phyloP scores from a whole-genome alignment of 306 rosid species.

The Medicago lupulina region DNA sequence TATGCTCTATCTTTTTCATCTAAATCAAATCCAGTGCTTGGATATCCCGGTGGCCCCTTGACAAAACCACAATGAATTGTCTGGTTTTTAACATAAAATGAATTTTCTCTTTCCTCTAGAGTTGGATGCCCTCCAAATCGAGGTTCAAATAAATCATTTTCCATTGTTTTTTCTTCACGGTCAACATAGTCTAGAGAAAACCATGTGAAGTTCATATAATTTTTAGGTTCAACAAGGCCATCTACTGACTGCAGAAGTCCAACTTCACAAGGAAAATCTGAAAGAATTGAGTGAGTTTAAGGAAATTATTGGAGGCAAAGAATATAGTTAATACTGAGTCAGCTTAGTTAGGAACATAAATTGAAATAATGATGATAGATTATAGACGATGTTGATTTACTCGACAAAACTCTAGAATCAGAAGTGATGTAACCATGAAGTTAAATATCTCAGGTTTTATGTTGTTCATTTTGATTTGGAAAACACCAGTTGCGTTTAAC shows the following conservation, averaged over 20 bases:
- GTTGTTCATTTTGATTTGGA: constrained; percentile 29
- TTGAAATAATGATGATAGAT: constrained; percentile 31
- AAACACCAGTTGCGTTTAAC: constrained; percentile 15
- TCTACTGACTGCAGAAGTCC: constrained; percentile 64
- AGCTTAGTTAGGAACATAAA: constrained; percentile 18
- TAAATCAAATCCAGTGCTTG: constrained; percentile 83
- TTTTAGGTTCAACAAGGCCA: constrained; percentile 65
- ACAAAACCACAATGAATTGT: constrained; percentile 87
- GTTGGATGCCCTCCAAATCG: constrained; percentile 92
- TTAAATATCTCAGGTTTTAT: constrained; percentile 21
- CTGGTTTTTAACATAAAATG: constrained; percentile 74
- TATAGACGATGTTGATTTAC: constrained; percentile 24
- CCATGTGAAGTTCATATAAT: constrained; percentile 57
- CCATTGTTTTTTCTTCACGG: constrained; percentile 52
- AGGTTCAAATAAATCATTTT: constrained; percentile 52
- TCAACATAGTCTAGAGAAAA: constrained; percentile 72
- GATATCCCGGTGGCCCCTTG: constrained; percentile 62
- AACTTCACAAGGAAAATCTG: constrained; percentile 88
- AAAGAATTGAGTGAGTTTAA: constrained; percentile 29
- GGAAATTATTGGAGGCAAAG: constrained; percentile 39
- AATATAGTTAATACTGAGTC: constrained; percentile 37
- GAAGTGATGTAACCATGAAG: constrained; percentile 28
- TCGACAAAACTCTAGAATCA: constrained; percentile 26
- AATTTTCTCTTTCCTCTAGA: constrained; percentile 74
- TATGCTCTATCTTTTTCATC: constrained; percentile 69